Percentiles rank a stretch among this genome's conserved stretches.
These are phyloP conservation scores for Boletus fagicola DNA, from an alignment of 768 basidiomycete species.

Conservation along the genomic window DNA sequence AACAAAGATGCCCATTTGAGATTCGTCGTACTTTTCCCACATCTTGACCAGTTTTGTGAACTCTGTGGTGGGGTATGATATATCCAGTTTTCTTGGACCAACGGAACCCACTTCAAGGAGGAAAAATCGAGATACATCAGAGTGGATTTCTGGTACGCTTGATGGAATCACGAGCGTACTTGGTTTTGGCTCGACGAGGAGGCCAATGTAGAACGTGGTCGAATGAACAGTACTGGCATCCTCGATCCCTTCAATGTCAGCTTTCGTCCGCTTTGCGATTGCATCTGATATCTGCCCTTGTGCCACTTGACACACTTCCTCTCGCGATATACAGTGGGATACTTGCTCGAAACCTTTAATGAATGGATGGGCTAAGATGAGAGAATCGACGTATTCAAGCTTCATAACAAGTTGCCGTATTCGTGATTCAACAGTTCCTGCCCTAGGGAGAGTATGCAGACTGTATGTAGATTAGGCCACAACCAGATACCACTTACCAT, in stretches of 20 bases:
- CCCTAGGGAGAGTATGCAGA: constrained; percentile 40
- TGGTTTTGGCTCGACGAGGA: constrained; percentile 87
- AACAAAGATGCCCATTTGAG: constrained; percentile 91
- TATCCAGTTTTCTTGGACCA: constrained; percentile 85
- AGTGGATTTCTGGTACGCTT: constrained; percentile 9
- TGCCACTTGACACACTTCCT: constrained; percentile 84
- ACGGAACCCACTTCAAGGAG: constrained; percentile 59
- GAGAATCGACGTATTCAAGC: constrained; percentile 91
- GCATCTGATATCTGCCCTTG: constrained; percentile 81
- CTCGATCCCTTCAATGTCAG: constrained; percentile 75
- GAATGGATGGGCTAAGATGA: constrained; percentile 92
- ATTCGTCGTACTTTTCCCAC: constrained; percentile 94
- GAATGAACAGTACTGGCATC: constrained; percentile 80
- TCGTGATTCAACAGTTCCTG: constrained; percentile 98
- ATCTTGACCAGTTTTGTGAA: constrained; percentile 91
- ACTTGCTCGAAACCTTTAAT: constrained; percentile 91
- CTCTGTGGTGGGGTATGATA: constrained; percentile 94
- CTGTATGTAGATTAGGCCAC: background rate
- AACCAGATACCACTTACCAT: constrained; percentile 57
- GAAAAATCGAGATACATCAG: constrained; percentile 18
- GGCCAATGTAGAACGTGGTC: constrained; percentile 98
- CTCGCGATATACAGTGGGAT: constrained; percentile 77
- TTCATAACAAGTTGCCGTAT: constrained; percentile 97
- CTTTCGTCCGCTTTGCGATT: constrained; percentile 68
- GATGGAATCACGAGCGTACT: constrained; percentile 49